Evolutionary conservation across 495 filamentous ascomycete genomes (phyloP), one percentile per base, ranked within the genome.

Genomic region (Lasiosphaeria miniovina): DNA sequence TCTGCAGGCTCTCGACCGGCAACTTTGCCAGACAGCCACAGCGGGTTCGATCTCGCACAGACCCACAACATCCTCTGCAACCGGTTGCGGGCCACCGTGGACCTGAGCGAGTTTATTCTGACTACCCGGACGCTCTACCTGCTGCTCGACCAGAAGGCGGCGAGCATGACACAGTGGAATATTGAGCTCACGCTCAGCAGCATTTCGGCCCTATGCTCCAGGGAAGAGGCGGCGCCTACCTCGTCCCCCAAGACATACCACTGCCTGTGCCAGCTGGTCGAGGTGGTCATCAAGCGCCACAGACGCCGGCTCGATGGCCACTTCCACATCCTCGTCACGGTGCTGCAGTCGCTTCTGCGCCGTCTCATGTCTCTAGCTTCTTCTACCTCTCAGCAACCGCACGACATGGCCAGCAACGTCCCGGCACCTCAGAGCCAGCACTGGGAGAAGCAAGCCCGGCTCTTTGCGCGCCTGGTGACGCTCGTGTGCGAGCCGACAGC

Each of bases 401-500:
- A 48, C 36, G 15, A 36, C 15, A n/a, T 36, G 6, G 50, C 1
- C 33, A 11, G 32, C 50, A 52, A 45, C 36, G 60, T 49, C 35
- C 36, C 40, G 15, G 33, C 36, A 8, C 34, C 33, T 36, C 46
- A 36, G 4, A 50, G 17, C 50, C 45, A 54, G 55, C 45, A 43
- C 57, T 45, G 50, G 69, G 74, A 81, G 36, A 69, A 71, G 1
- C 82, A 91, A 57, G 87, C 88, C 4, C 74, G 79, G 45, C 76
- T 80, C 34, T 91, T 86, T 70, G 78, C 88, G 6, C 84, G 90
- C 5, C 80, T 95, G 33, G 75, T 96, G 36, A 88, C 85, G 6
- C 80, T 88, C 4, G 81, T 96, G 55, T 91, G 88, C 70, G 88
- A 93, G 55, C 92, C 92, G 12, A 88, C 86, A 12, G 83, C 84